A percentile compares a stretch with the other conserved stretches of the same genome.
These are phyloP conservation scores for Claviceps maximensis DNA, from an alignment of 2,329 filamentous ascomycete species.

Conservation along the genomic window DNA sequence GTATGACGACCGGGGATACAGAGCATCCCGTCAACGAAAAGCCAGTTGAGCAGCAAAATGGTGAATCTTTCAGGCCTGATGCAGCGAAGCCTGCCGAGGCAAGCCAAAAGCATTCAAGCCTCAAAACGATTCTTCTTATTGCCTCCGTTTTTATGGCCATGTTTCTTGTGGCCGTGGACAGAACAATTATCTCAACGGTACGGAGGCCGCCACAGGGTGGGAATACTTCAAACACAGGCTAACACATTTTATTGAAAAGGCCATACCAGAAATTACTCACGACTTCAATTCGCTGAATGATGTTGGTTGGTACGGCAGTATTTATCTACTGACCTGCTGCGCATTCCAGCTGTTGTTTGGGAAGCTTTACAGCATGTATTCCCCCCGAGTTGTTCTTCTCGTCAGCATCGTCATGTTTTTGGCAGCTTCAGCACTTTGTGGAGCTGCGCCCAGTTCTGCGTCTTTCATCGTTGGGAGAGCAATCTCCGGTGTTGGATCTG, in stretches of 20 bases:
- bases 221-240: neutral
- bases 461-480: slow-evolving; percentile 38
- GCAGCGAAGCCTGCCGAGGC: neutral
- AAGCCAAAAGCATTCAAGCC: neutral
- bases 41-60: neutral
- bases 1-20: neutral
- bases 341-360: slow-evolving; percentile 15
- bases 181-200: slow-evolving; percentile 1
- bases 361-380: neutral
- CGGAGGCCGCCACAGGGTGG: neutral
- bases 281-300: slow-evolving; percentile 44
- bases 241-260: slow-evolving; percentile 8
- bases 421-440: slow-evolving; percentile 38
- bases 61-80: neutral
- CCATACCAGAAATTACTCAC: slow-evolving; percentile 39
- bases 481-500: slow-evolving; percentile 29
- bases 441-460: slow-evolving; percentile 29
- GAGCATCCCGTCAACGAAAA: neutral
- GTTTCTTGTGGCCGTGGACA: neutral
- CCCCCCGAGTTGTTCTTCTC: slow-evolving; percentile 12
- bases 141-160: neutral
- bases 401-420: slow-evolving; percentile 37
- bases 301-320: slow-evolving; percentile 50
- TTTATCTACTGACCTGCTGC: slow-evolving; percentile 46
- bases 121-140: neutral